These are phyloP conservation scores for Aaosphaeria pasadenensis DNA, from an alignment of 2,329 filamentous ascomycete genomes.

Conservation along the genomic window DNA sequence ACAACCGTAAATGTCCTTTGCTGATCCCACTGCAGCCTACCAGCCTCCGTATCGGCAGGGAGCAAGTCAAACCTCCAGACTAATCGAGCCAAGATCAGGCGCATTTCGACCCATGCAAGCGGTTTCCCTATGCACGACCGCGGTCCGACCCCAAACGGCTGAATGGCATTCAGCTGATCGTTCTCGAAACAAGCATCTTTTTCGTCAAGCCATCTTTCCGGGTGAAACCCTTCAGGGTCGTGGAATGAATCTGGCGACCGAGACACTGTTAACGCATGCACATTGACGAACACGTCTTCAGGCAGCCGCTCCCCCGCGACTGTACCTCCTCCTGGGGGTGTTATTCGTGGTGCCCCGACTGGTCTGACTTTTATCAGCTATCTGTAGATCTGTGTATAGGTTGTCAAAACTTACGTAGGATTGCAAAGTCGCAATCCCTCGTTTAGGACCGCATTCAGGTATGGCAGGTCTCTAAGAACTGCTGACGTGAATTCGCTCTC, in stretches of 20 bases:
- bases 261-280: too few relatives aligned
- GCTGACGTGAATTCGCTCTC: constrained; percentile 23
- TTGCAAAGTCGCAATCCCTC: constrained; percentile 32
- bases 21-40: constrained; percentile 3
- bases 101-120: constrained; percentile 16
- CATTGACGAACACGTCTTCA: constrained; percentile 9
- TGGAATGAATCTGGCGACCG: not conserved
- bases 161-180: constrained; percentile 19
- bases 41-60: constrained; percentile 4
- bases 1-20: constrained; percentile 3
- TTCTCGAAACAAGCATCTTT: constrained; percentile 8
- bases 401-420: constrained; percentile 14
- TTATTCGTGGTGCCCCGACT: constrained; percentile 20
- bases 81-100: constrained; percentile 10
- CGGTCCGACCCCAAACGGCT: constrained; percentile 11
- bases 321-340: constrained; percentile 23
- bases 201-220: constrained; percentile 7
- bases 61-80: constrained; percentile 12
- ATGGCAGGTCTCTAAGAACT: constrained; percentile 16
- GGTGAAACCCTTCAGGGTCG: constrained; percentile 2
- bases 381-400: not conserved
- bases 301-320: constrained; percentile 30
- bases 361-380: constrained; percentile 20
- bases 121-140: constrained; percentile 12
- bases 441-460: constrained; percentile 27